These are phyloP conservation scores for Moringa oleifera DNA, from an alignment of 345 rosid species.

Conservation along the genomic window DNA sequence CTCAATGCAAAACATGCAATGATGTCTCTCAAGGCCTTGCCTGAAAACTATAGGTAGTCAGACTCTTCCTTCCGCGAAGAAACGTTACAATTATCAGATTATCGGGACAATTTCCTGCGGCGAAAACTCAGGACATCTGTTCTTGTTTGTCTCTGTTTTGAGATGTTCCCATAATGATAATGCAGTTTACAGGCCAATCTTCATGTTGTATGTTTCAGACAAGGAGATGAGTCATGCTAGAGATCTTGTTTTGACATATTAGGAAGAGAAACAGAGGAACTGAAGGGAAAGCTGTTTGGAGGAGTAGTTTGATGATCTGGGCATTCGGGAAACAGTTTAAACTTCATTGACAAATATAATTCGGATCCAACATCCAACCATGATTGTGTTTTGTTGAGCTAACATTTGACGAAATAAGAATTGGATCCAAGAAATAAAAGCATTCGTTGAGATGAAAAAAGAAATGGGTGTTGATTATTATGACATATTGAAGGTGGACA, in stretches of 20 bases:
- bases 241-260: neutral
- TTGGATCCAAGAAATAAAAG: constrained; percentile 3
- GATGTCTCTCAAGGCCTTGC: neutral
- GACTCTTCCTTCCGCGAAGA: neutral
- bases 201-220: no score
- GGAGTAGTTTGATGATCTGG: neutral
- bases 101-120: no score
- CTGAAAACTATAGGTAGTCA: no score
- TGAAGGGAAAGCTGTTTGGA: neutral
- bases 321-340: neutral
- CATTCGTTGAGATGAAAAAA: constrained; percentile 2
- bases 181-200: no score
- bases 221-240: neutral
- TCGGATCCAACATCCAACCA: no score
- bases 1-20: neutral
- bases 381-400: no score
- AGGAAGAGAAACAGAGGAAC: neutral
- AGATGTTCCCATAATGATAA: no score
- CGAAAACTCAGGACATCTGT: no score
- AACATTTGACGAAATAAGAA: neutral
- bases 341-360: no score
- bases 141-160: no score
- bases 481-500: constrained; percentile 61
- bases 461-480: constrained; percentile 88
- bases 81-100: no score